Base-by-base conservation (phyloP, 768 basidiomycete genomes). In the Naganishia friedmannii region DNA sequence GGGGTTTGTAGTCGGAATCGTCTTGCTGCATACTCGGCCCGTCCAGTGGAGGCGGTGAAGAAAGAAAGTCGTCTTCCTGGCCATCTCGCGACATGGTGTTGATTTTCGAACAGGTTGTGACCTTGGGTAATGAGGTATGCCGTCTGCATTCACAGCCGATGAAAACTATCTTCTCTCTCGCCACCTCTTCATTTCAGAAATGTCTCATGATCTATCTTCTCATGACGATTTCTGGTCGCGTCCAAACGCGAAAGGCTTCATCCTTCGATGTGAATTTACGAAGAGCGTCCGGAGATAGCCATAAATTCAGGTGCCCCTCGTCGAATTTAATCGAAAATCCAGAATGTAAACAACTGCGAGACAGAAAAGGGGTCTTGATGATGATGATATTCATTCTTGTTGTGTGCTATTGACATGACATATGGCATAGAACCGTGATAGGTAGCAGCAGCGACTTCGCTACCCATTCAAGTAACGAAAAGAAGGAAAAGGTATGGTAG, bases 291-390 rank as follows among this genome's bases (percentile, higher is more conserved):
- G 7, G 12, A 23, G 23, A n/a, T 4, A 21, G n/a, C 48, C 23
- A 12, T 26, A 51, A 51, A 51, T 23, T 3, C 6, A 12, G n/a
- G n/a, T 21, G 19, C n/a, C 12, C 13, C n/a, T 12, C 21, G 3
- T 21, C n/a, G 4, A 51, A 26, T 51, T 51, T 26, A 34, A 1
- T 9, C 21, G 21, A 31, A 31, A n/a, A 34, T 12, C 3, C n/a
- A 51, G 48, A 58, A 58, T 58, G 57, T 58, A 32, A 58, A 58
- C 57, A 58, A 58, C 57, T 31, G 29, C 37, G 54, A 56, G 21
- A 19, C 54, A 56, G 54, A 56, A 56, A 56, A 31, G 54, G 54
- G 54, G 54, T 56, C 26, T 19, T 56, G 29, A 56, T 56, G 29
- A 56, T 56, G 12, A 4, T 15, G 9, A 37, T 37, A n/a, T 37